Evolutionary conservation across 2,329 filamentous ascomycete species (phyloP).

Genomic region (Phialophora verrucosa): DNA sequence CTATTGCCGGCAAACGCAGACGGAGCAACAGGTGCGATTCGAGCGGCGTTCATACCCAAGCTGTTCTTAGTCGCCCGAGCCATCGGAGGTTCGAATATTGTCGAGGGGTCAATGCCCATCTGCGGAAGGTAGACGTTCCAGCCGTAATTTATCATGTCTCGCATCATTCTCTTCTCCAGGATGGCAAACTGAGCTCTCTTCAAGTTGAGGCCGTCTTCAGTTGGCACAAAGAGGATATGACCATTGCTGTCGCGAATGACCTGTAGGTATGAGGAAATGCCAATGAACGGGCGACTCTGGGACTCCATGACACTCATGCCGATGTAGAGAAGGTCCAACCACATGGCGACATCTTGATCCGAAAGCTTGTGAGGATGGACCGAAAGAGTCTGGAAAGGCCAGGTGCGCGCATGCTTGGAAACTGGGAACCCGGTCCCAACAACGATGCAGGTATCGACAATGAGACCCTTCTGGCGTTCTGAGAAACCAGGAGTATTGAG

Average conservation of each 20-base stretch:
- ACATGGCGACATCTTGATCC: conserved; percentile 36
- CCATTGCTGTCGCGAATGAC: conserved; percentile 26
- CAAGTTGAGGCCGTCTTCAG: conserved; percentile 22
- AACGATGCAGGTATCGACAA: conserved; percentile 19
- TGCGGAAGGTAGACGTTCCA: conserved; percentile 28
- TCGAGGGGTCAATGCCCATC: conserved; percentile 8
- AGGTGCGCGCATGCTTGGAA: conserved; percentile 30
- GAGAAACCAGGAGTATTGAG: conserved; percentile 52
- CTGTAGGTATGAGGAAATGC: conserved; percentile 24
- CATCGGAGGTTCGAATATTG: background rate
- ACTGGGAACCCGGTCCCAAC: conserved; percentile 24
- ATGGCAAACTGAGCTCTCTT: conserved; percentile 24
- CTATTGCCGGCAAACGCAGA: background rate
- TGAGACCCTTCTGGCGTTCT: conserved; percentile 45
- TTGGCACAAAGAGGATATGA: conserved; percentile 28
- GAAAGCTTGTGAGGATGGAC: conserved; percentile 23
- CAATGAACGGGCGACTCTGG: conserved; percentile 22
- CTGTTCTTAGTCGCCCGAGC: background rate
- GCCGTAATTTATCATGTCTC: conserved; percentile 24
- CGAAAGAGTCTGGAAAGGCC: conserved; percentile 37
- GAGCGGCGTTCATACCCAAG: background rate
- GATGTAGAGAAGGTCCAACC: conserved; percentile 34
- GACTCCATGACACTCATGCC: conserved; percentile 27
- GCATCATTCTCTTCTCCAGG: conserved; percentile 28
- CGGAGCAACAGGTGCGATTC: background rate